phyloP scores from a whole-genome alignment of 2,329 filamentous ascomycete species.

The Pseudocercospora fuligena region DNA sequence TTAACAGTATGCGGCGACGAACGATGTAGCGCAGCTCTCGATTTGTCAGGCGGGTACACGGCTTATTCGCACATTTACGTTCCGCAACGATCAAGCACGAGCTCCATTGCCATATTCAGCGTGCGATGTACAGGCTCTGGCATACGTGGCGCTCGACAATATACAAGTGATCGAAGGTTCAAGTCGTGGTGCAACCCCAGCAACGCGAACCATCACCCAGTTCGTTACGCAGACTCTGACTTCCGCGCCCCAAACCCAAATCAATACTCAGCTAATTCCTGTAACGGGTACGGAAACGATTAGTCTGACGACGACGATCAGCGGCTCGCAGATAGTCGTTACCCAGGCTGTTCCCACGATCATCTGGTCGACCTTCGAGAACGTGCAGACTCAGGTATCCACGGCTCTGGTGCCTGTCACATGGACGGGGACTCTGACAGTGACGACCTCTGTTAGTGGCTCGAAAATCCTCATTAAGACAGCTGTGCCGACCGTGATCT shows the following conservation, averaged over 20 bases:
- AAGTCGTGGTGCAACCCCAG: background rate
- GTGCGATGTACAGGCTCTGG: constrained; percentile 11
- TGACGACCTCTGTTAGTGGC: background rate
- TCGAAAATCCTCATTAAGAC: background rate
- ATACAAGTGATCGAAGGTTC: background rate
- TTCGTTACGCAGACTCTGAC: background rate
- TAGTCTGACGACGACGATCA: background rate
- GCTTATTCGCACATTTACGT: constrained; percentile 12
- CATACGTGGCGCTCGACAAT: constrained; percentile 16
- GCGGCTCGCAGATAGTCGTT: background rate
- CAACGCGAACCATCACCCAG: background rate
- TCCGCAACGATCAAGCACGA: background rate
- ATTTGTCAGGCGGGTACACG: constrained; percentile 7
- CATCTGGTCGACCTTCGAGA: background rate
- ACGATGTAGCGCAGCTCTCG: constrained; percentile 8
- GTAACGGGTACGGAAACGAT: background rate
- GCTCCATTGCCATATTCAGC: constrained; percentile 9
- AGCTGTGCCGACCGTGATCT: background rate
- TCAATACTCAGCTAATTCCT: background rate
- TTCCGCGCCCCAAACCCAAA: background rate
- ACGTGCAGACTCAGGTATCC: background rate
- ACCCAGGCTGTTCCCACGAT: background rate
- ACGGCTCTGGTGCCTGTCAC: background rate
- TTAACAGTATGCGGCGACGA: constrained; percentile 19
- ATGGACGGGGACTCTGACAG: background rate